Conservation (phyloP, 139 green algal genomes). For the Ulvella scutata region DNA sequence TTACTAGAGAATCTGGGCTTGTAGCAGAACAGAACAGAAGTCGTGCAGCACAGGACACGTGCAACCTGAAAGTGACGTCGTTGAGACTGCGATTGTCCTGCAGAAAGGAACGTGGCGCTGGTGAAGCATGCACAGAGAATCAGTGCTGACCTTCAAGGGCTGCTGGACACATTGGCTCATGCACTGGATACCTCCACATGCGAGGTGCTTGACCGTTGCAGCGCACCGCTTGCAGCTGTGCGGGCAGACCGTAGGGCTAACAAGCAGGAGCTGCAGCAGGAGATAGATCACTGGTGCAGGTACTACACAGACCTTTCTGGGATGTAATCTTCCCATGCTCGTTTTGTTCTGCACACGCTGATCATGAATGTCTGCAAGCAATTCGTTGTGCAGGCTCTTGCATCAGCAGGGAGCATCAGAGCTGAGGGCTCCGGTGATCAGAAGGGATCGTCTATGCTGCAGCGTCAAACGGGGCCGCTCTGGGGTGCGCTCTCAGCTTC, state of each 20-base stretch:
- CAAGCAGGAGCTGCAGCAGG: neutral
- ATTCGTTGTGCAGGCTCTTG: neutral
- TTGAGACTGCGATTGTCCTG: no score
- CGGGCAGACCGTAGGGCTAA: neutral
- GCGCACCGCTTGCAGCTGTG: neutral
- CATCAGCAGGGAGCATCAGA: neutral
- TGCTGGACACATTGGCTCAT: neutral
- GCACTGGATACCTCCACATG: neutral
- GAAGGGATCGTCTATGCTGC: neutral
- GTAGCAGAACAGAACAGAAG: neutral
- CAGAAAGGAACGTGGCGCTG: neutral
- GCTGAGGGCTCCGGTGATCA: neutral
- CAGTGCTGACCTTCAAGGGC: neutral
- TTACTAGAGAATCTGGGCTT: neutral
- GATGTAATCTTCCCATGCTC: no score
- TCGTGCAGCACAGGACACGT: no score
- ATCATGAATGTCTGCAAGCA: no score
- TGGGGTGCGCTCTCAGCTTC: neutral
- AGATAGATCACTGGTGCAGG: neutral
- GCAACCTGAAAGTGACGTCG: no score
- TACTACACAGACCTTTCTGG: no score
- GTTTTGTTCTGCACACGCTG: no score
- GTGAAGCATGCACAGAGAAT: neutral
- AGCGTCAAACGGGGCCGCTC: neutral
- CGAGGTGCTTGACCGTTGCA: neutral